Evolutionary conservation across 1,284 basidiomycete genomes (phyloP), one percentile per base, ranked within the genome.

Genomic region (Tilletia setariae): DNA sequence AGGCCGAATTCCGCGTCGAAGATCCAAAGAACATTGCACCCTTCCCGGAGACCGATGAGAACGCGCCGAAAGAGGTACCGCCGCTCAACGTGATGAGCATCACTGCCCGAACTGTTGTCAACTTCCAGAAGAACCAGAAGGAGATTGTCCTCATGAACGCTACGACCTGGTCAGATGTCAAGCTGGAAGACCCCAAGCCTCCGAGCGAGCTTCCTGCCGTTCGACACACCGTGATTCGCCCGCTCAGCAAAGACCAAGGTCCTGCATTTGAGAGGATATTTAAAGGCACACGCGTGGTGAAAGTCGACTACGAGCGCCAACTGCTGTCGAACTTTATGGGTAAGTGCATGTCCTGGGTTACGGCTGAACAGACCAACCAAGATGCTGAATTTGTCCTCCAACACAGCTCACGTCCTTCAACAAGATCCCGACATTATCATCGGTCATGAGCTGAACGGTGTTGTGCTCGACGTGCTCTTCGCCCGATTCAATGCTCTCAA

Each of bases 341-440:
- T 40, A 11, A 40, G 35, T 40, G 4, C 59, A 70, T 46, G 42
- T 2, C 51, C 25, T 28, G 28, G 7, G 30, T 35, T 35, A 51
- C 30, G 35, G 23, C 21, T 2, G 49, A 65, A 56, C 25, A 61
- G 59, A 19, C 93, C 35, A 40, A 40, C 35, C 4, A 40, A 40
- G 35, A 40, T 11, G 6, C 35, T 40, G 35, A 40, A 4, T 6
- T 4, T 40, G 11, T 11, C 35, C 11, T 40, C 35, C 35, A 6
- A 6, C 6, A 40, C 35, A 40, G 35, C 89, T 56, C 89, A 90
- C 7, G 87, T 98, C 42, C 88, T 91, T 80, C 90, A 90, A 77
- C 87, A 91, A 30, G 96, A 98, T 79, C 94, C 96, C 0, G 96
- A 99, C 81, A 89, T 98, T 42, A 89, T 98, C 64, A 87, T 98